A percentile compares a stretch with the other conserved stretches of the same genome.
Evolutionary conservation across 2,329 filamentous ascomycete species (phyloP).

Genomic region (Aquanectria penicillioides): DNA sequence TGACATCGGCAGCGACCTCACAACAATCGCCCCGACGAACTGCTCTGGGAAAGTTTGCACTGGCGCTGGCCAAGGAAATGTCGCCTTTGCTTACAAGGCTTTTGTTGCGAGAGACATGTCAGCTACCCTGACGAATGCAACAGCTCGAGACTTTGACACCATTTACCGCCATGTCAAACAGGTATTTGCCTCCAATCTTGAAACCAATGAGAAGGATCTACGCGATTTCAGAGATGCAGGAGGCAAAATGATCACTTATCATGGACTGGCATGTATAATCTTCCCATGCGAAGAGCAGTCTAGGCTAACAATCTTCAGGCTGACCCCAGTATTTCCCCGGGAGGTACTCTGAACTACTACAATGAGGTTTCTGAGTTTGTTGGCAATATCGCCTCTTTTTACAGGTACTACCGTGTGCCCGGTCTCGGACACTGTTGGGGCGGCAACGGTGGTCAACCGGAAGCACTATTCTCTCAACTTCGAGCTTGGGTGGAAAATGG

Average conservation of each 20-base stretch:
- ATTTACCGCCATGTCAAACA: not conserved
- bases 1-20: not conserved
- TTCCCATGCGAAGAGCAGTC: not conserved
- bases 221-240: not conserved
- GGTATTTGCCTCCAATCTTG: conserved; percentile 6
- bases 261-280: not conserved
- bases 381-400: not conserved
- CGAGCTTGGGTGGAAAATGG: conserved; percentile 25
- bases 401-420: conserved; percentile 19
- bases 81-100: not conserved
- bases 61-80: not conserved
- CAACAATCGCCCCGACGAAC: not conserved
- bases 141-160: conserved; percentile 1
- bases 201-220: not conserved
- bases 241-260: conserved; percentile 6
- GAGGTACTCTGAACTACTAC: conserved; percentile 6
- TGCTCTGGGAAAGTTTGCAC: not conserved
- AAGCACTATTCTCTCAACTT: conserved; percentile 9
- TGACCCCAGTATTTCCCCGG: conserved; percentile 7
- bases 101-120: not conserved
- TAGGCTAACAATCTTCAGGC: not conserved
- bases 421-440: conserved; percentile 20
- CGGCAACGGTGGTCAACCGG: conserved; percentile 5
- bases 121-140: not conserved
- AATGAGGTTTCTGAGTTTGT: not conserved